These are phyloP conservation scores for Senecio squalidus DNA, from an alignment of 140 eudicot species.

Conservation along the genomic window DNA sequence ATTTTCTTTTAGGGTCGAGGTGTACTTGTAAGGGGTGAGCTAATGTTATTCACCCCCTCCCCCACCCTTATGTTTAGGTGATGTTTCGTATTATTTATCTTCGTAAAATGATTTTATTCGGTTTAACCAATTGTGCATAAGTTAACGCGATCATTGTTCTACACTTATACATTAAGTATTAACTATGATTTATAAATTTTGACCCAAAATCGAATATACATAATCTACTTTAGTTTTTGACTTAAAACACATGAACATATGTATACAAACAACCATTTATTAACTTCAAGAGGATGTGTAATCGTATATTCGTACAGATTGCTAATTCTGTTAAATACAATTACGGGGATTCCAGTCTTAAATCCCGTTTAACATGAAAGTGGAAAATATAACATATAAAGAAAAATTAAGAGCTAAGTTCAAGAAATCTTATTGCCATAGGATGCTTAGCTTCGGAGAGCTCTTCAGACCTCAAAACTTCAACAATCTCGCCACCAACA, in stretches of 20 bases:
- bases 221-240: neutral
- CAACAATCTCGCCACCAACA: slow-evolving; percentile 86
- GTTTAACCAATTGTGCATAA: slow-evolving; percentile 10
- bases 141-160: slow-evolving; percentile 3
- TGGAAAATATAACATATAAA: neutral
- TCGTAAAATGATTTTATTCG: neutral
- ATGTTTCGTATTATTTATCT: neutral
- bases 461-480: slow-evolving; percentile 50
- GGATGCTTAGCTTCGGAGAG: slow-evolving; percentile 86
- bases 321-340: neutral
- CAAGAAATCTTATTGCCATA: slow-evolving; percentile 76
- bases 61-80: slow-evolving; percentile 21
- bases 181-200: neutral
- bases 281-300: neutral
- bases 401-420: slow-evolving; percentile 51
- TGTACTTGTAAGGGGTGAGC: slow-evolving; percentile 10
- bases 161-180: slow-evolving; percentile 2
- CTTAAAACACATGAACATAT: neutral
- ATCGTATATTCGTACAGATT: neutral
- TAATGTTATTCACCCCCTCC: neutral
- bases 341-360: neutral
- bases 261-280: neutral
- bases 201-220: neutral
- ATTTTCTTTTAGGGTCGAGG: slow-evolving; percentile 13
- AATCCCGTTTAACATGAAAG: neutral